phyloP scores from a whole-genome alignment of 306 rosid genomes.

The Acacia crassicarpa region DNA sequence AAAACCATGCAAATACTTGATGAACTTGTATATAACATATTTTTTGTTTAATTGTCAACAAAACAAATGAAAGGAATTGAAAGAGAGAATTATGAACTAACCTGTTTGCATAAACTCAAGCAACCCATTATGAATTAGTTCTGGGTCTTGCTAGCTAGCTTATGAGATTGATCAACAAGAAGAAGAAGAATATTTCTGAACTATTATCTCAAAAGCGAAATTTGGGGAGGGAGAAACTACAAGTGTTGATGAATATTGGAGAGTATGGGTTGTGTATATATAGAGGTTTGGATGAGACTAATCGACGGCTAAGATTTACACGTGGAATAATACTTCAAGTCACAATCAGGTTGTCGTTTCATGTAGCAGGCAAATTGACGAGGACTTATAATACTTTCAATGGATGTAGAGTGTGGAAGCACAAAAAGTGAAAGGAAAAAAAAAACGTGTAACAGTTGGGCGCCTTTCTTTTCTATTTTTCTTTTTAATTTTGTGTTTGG shows the following conservation, averaged over 20 bases:
- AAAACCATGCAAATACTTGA: background rate
- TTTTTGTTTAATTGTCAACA: background rate
- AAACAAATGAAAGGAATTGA: background rate
- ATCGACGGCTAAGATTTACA: conserved; percentile 33
- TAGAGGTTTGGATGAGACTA: conserved; percentile 23
- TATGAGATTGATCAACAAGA: background rate
- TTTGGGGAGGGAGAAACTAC: background rate
- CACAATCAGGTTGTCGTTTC: background rate
- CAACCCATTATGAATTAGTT: conserved; percentile 34
- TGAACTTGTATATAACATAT: background rate
- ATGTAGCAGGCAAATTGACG: background rate
- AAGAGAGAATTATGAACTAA: background rate
- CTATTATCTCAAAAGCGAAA: background rate
- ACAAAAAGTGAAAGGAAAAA: background rate
- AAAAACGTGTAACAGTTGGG: background rate
- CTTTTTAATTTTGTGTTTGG: background rate
- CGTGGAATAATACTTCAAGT: background rate
- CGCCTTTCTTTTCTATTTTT: background rate
- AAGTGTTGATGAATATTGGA: background rate
- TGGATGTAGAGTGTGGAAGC: background rate
- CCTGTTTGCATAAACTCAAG: conserved; percentile 42
- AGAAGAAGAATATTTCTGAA: background rate
- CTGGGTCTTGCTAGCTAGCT: background rate
- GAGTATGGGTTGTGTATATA: conserved; percentile 26
- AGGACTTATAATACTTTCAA: background rate